phyloP scores from a whole-genome alignment of 768 basidiomycete genomes.

The Calocybe cyanea region DNA sequence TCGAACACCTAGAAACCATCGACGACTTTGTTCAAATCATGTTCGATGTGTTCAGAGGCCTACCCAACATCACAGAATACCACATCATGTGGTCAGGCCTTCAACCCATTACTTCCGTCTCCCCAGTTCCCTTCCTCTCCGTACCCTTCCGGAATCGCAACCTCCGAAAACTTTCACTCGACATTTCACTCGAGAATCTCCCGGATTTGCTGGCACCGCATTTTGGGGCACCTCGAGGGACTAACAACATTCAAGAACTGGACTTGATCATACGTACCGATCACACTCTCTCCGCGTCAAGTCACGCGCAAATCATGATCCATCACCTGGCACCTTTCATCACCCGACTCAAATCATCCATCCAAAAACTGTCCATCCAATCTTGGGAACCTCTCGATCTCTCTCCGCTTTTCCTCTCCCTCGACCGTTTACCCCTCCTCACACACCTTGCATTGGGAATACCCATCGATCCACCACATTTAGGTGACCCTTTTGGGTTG shows the following conservation, averaged over 20 bases:
- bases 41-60: conserved; percentile 37
- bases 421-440: conserved; percentile 29
- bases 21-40: conserved; percentile 38
- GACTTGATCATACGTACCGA: conserved; percentile 40
- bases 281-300: conserved; percentile 17
- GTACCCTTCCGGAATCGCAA: conserved; percentile 29
- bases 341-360: conserved; percentile 28
- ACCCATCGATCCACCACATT: conserved; percentile 35
- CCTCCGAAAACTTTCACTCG: conserved; percentile 38
- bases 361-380: conserved; percentile 36
- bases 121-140: conserved; percentile 29
- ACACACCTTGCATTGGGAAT: conserved; percentile 35
- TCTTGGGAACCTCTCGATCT: conserved; percentile 44
- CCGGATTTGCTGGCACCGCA: conserved; percentile 28
- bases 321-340: conserved; percentile 37
- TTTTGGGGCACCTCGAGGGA: conserved; percentile 20
- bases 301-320: conserved; percentile 29
- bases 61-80: conserved; percentile 45
- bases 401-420: conserved; percentile 34
- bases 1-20: conserved; percentile 26
- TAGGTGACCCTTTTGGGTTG: conserved; percentile 37
- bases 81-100: conserved; percentile 48
- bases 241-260: conserved; percentile 36
- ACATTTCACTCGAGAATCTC: conserved; percentile 41
- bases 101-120: conserved; percentile 21